Evolutionary conservation across 2,329 filamentous ascomycete species (phyloP), one percentile per base, ranked within the genome.

Genomic region (Xylaria arbuscula): DNA sequence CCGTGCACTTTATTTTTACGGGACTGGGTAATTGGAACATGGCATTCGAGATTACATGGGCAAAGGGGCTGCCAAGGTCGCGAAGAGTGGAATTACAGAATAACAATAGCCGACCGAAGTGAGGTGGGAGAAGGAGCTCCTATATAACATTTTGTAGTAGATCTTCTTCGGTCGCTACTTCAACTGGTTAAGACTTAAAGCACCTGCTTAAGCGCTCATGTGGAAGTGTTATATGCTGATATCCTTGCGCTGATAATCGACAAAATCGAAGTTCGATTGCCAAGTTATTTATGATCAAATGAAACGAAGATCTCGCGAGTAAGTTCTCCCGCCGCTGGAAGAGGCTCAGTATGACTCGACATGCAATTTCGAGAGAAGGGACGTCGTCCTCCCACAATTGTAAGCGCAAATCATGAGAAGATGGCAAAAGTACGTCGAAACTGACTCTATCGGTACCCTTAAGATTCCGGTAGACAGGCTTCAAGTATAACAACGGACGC

Each of bases 21-120:
- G 68, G 47, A 53, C 28, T 68, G 68, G 68, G 34, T 68, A 68
- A 70, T 63, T 34, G 65, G 68, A 62, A 65, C 50, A 68, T 68
- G 22, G 40, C 53, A 34, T 45, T 28, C n/a, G 22, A 38, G 61
- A 56, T 34, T 32, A 56, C 8, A 48, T 51, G 42, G 22, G 65
- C 1, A 59, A 36, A 51, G n/a, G n/a, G 15, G 45, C 24, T 15
- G 19, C 45, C 28, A 56, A 54, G 65, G 47, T 36, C 17, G 32
- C 38, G 28, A 45, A 34, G 55, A 36, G 24, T 24, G n/a, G 34
- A 32, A 15, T 47, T 42, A 48, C 42, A 54, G 36, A 3, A 53
- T 38, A 42, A 19, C 24, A 38, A 22, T 57, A 38, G 56, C 13
- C 22, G 22, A 32, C 15, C 13, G 11, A 34, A 42, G 15, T 32